These are phyloP conservation scores for Brassica napus DNA, from an alignment of 345 rosid species.

Conservation along the genomic window Da-Ae NC_063450.1:45205501-45206000, in stretches of 20 bases:
- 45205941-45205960: neutral
- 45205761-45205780: neutral
- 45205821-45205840: neutral
- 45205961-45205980: neutral
- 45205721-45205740: neutral
- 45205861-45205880: neutral
- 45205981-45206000: neutral
- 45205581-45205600: neutral
- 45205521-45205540: neutral
- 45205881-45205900: neutral
- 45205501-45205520: neutral
- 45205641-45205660: constrained; percentile 5
- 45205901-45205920: neutral
- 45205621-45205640: constrained; percentile 15
- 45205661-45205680: neutral
- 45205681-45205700: neutral
- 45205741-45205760: neutral
- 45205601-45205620: neutral
- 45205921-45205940: neutral
- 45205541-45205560: neutral
- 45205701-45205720: neutral
- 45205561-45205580: neutral
- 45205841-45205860: neutral
- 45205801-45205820: neutral
- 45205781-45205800: neutral